phyloP scores from a whole-genome alignment of 2,329 filamentous ascomycete genomes.

The Cytospora piceae region DNA sequence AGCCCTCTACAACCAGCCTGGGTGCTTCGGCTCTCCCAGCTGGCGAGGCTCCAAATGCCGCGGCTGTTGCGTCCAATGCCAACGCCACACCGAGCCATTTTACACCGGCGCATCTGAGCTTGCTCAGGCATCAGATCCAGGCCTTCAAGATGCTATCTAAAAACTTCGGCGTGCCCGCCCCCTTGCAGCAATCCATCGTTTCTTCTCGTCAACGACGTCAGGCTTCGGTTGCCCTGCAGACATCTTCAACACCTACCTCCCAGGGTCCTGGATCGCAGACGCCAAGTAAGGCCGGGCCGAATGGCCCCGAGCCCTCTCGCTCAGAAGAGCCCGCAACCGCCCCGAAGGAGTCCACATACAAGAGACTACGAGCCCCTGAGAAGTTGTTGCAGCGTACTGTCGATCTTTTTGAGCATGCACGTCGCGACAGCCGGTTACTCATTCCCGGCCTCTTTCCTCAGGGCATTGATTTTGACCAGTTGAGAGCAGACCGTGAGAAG shows the following conservation, averaged over 20 bases:
- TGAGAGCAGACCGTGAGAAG: conserved; percentile 84
- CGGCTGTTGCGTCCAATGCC: conserved; percentile 39
- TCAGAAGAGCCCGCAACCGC: conserved; percentile 34
- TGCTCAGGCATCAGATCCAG: conserved; percentile 82
- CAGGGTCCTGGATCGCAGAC: conserved; percentile 40
- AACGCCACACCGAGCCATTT: conserved; percentile 57
- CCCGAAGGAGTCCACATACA: conserved; percentile 61
- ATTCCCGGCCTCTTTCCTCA: conserved; percentile 88
- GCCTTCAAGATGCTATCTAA: conserved; percentile 91
- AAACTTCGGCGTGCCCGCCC: conserved; percentile 77
- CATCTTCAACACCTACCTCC: conserved; percentile 39
- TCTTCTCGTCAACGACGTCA: conserved; percentile 70
- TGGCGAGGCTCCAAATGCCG: conserved; percentile 38
- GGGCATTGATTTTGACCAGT: conserved; percentile 83
- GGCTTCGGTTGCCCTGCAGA: conserved; percentile 54
- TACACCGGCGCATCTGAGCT: conserved; percentile 75
- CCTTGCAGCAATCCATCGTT: conserved; percentile 83
- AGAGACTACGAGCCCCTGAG: conserved; percentile 73
- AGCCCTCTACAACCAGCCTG: conserved; percentile 42
- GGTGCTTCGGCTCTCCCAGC: conserved; percentile 46
- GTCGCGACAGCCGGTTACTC: conserved; percentile 75
- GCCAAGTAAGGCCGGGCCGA: conserved; percentile 38
- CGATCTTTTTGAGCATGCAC: conserved; percentile 77
- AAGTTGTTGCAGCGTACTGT: conserved; percentile 62
- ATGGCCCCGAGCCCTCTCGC: conserved; percentile 48